Evolutionary conservation across 495 filamentous ascomycete genomes (phyloP).

Genomic region (Podospora tetraspora): DNA sequence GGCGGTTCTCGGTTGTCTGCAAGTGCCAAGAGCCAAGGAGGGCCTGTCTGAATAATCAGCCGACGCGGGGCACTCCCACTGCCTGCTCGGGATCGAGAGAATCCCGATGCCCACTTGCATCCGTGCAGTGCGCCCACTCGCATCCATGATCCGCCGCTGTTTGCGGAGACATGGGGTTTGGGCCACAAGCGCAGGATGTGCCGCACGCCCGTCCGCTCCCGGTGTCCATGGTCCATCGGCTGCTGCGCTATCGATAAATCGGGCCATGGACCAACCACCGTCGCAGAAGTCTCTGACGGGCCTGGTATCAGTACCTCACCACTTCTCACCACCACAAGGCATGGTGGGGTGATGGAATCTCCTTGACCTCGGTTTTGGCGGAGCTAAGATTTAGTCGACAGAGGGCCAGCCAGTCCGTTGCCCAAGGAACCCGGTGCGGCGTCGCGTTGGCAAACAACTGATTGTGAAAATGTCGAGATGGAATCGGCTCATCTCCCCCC

Average conservation of each 20-base stretch:
- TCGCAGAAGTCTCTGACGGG: not conserved
- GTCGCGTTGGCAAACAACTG: not conserved
- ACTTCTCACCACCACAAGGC: not conserved
- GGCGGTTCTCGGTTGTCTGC: not conserved
- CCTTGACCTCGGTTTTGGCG: not conserved
- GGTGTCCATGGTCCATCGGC: not conserved
- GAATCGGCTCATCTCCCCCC: not conserved
- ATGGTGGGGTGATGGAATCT: not conserved
- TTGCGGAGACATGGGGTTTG: not conserved
- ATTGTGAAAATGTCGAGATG: not conserved
- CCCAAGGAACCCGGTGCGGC: not conserved
- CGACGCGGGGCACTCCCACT: no score
- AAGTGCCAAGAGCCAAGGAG: not conserved
- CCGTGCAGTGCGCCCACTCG: not conserved
- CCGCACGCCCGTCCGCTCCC: not conserved
- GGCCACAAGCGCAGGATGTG: not conserved
- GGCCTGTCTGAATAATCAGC: not conserved
- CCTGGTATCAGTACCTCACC: not conserved
- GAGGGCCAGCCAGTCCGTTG: not conserved
- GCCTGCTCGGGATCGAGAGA: not conserved
- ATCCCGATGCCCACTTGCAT: not conserved
- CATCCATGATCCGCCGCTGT: not conserved
- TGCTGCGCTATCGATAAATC: not conserved
- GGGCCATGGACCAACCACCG: not conserved
- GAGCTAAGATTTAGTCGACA: not conserved